A percentile compares a stretch with the other conserved stretches of the same genome.
Conservation (phyloP, 495 filamentous ascomycete species). For the Penicillium turbatum region DNA sequence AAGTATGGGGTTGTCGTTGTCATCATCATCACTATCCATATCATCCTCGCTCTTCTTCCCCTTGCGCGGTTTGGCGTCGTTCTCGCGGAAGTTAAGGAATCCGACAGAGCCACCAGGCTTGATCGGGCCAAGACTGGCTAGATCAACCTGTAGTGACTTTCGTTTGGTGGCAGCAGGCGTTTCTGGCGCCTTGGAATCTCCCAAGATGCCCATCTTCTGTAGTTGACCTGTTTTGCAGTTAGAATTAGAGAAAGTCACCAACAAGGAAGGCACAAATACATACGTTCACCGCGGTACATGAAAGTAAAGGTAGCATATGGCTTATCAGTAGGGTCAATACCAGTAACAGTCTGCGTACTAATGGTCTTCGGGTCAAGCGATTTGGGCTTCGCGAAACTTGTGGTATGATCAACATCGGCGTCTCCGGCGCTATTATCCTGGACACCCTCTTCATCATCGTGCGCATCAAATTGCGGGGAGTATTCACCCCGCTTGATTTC, state of each 20-base stretch:
- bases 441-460: conserved; percentile 78
- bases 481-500: conserved; percentile 98
- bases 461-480: conserved; percentile 94
- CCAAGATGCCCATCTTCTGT: conserved; percentile 85
- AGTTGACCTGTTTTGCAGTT: conserved; percentile 64
- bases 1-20: conserved; percentile 49
- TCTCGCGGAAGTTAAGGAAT: conserved; percentile 86
- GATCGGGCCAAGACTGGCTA: conserved; percentile 77
- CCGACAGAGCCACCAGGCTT: conserved; percentile 78
- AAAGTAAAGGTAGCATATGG: conserved; percentile 98
- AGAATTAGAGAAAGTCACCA: conserved; percentile 19
- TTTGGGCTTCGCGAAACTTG: conserved; percentile 97
- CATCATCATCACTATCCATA: conserved; percentile 70
- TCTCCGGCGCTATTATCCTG: conserved; percentile 43
- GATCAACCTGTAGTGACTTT: conserved; percentile 72
- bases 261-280: conserved; percentile 33
- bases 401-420: conserved; percentile 90
- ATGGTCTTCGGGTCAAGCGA: conserved; percentile 94
- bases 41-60: conserved; percentile 42
- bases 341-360: conserved; percentile 96
- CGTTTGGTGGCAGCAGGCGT: conserved; percentile 60
- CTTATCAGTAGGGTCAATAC: conserved; percentile 92
- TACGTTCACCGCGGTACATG: conserved; percentile 93
- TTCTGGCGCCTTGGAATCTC: conserved; percentile 54
- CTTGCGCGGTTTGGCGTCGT: conserved; percentile 44